A percentile compares a stretch with the other conserved stretches of the same genome.
Conservation (phyloP, 1,284 basidiomycete species). For the Irpex sp. region DNA sequence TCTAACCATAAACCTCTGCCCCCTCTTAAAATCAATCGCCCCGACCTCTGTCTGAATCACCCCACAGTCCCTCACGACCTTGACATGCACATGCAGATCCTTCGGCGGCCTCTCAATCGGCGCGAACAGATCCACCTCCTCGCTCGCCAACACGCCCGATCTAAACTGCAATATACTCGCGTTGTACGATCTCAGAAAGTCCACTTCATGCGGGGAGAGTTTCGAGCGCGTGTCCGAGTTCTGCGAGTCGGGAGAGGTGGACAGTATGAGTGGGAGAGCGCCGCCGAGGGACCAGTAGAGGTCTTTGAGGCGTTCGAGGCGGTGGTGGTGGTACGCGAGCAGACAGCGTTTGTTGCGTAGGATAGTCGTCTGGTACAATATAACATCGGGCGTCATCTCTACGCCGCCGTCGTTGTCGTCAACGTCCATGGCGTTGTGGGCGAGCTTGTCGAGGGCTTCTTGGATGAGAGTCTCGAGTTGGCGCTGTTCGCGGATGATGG, state of each 20-base stretch:
- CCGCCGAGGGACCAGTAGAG: constrained; percentile 95
- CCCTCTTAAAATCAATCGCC: constrained; percentile 88
- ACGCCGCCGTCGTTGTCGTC: constrained; percentile 36
- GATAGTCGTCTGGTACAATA: constrained; percentile 90
- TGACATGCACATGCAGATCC: constrained; percentile 83
- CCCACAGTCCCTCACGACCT: constrained; percentile 88
- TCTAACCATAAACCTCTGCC: constrained; percentile 89
- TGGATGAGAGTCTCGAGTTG: constrained; percentile 80
- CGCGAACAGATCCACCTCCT: constrained; percentile 87
- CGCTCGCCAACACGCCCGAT: constrained; percentile 64
- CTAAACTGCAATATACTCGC: constrained; percentile 87
- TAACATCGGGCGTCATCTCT: constrained; percentile 69
- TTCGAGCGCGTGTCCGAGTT: constrained; percentile 75
- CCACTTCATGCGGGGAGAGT: constrained; percentile 91
- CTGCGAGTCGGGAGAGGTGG: constrained; percentile 42
- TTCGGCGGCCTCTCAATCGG: constrained; percentile 84
- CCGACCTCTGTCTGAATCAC: constrained; percentile 91
- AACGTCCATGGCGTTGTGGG: constrained; percentile 41
- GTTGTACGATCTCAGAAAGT: constrained; percentile 90
- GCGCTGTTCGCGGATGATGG: constrained; percentile 91
- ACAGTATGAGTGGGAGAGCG: constrained; percentile 88
- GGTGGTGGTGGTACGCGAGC: constrained; percentile 90
- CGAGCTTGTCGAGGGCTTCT: constrained; percentile 45
- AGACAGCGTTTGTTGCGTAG: constrained; percentile 94
- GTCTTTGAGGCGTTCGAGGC: constrained; percentile 85